Percentiles rank a stretch among this genome's conserved stretches.
These are phyloP conservation scores for Zygosaccharomyces sapae DNA, from an alignment of 1,139 yeast genomes.

Conservation along the genomic window DNA sequence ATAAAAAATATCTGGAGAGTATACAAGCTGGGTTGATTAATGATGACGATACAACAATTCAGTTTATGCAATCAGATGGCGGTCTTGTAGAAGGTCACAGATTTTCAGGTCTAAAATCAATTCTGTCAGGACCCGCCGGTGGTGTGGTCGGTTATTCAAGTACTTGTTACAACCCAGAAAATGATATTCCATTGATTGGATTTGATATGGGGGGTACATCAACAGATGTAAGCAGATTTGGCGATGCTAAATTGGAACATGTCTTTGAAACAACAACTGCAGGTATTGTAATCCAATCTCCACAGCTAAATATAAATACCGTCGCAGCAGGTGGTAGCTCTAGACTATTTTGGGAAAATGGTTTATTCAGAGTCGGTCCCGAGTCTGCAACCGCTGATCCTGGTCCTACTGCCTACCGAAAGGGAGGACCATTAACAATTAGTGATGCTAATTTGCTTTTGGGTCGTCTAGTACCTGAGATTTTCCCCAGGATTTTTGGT, in stretches of 20 bases:
- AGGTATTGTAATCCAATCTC: conserved; percentile 53
- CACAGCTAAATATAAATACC: conserved; percentile 55
- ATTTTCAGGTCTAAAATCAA: conserved; percentile 52
- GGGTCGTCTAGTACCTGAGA: conserved; percentile 53
- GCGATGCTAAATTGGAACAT: conserved; percentile 47
- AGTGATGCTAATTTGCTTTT: conserved; percentile 55
- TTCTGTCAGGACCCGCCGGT: conserved; percentile 60
- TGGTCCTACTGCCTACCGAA: conserved; percentile 58
- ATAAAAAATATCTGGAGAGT: conserved; percentile 57
- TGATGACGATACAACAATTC: conserved; percentile 41
- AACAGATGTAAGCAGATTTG: conserved; percentile 51
- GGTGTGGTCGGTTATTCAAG: conserved; percentile 57
- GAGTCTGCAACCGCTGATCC: conserved; percentile 61
- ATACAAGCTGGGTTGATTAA: conserved; percentile 60
- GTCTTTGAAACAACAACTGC: conserved; percentile 56
- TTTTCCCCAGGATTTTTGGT: conserved; percentile 56
- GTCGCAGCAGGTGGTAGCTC: conserved; percentile 65
- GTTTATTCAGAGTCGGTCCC: conserved; percentile 55
- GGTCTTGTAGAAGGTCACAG: conserved; percentile 49
- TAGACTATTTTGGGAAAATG: conserved; percentile 49
- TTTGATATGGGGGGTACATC: conserved; percentile 65
- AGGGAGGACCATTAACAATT: conserved; percentile 55
- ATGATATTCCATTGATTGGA: conserved; percentile 48
- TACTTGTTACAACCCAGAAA: conserved; percentile 46
- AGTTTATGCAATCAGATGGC: conserved; percentile 62